Evolutionary conservation across 2,329 filamentous ascomycete genomes (phyloP).

Genomic region (Aureobasidium namibiae): DNA sequence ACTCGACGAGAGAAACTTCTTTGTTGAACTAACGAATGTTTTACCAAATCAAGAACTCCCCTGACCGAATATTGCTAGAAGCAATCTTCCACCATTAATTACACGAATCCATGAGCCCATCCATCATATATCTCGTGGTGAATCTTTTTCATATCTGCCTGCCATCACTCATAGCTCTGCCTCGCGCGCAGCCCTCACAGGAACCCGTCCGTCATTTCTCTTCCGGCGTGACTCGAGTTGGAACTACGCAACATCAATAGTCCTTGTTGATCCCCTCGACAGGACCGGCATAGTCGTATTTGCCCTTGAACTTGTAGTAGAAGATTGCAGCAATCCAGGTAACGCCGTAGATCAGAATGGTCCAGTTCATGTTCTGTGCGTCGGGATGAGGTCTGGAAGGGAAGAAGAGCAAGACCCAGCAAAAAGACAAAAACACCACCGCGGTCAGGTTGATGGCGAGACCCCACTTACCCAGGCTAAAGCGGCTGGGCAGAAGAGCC

Average conservation of each 20-base stretch:
- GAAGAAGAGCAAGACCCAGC: slow-evolving; percentile 26
- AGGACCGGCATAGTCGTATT: slow-evolving; percentile 15
- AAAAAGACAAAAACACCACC: slow-evolving; percentile 28
- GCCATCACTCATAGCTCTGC: not conserved
- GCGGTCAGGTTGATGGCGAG: slow-evolving; percentile 31
- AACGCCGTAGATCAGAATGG: slow-evolving; percentile 22
- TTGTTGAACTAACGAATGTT: not conserved
- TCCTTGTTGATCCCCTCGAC: slow-evolving; percentile 10
- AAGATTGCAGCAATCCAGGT: slow-evolving; percentile 21
- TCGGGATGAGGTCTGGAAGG: not conserved
- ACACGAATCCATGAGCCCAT: not conserved
- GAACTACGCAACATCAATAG: not conserved
- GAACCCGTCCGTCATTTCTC: not conserved
- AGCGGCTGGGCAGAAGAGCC: slow-evolving; percentile 30
- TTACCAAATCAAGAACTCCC: not conserved
- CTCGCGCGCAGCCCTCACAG: not conserved
- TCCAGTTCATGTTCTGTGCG: slow-evolving; percentile 21
- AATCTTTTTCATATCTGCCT: not conserved
- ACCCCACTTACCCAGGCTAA: slow-evolving; percentile 32
- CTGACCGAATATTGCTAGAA: not conserved
- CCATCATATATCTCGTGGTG: not conserved
- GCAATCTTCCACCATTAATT: not conserved
- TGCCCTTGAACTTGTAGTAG: slow-evolving; percentile 23
- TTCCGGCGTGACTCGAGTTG: not conserved
- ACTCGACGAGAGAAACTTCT: too few relatives aligned